Evolutionary conservation across 225 moss, liverwort and hornwort genomes (phyloP).

Genomic region (Sphagnum tenellum): DNA sequence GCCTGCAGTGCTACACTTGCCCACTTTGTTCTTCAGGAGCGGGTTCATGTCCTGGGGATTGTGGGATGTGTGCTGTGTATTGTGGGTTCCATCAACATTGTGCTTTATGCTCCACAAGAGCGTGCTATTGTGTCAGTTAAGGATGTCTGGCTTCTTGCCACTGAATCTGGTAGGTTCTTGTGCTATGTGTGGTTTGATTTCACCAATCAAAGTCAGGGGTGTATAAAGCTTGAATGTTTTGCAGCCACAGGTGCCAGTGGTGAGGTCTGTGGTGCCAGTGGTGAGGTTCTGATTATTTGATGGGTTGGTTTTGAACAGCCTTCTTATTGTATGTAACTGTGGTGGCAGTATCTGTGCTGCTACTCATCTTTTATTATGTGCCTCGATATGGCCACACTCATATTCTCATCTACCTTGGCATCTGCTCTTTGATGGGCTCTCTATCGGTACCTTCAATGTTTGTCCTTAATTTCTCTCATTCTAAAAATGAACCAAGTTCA

Average conservation of each 20-base stretch:
- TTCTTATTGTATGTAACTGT: slow-evolving; percentile 62
- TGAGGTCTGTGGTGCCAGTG: neutral
- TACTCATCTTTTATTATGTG: slow-evolving; percentile 90
- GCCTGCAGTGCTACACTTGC: slow-evolving; percentile 63
- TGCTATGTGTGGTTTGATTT: neutral
- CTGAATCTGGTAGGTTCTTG: slow-evolving; percentile 57
- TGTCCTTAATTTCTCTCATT: neutral
- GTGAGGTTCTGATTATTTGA: neutral
- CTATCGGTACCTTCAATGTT: slow-evolving; percentile 43
- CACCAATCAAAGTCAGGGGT: neutral
- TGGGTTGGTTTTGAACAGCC: slow-evolving; percentile 28
- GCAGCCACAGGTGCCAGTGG: no score
- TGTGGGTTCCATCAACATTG: slow-evolving; percentile 85
- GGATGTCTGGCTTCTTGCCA: slow-evolving; percentile 80
- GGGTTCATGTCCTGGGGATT: slow-evolving; percentile 77
- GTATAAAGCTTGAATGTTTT: no score
- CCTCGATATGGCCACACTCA: slow-evolving; percentile 80
- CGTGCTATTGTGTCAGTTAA: slow-evolving; percentile 67
- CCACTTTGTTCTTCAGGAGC: slow-evolving; percentile 83
- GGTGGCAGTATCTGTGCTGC: slow-evolving; percentile 59
- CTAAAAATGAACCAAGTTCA: neutral
- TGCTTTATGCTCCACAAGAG: slow-evolving; percentile 91
- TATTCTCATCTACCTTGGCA: slow-evolving; percentile 92
- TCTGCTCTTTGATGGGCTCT: slow-evolving; percentile 98
- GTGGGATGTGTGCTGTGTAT: slow-evolving; percentile 93